A percentile compares a stretch with the other conserved stretches of the same genome.
phyloP scores from a whole-genome alignment of 805 yeast species.

The Cyberlindnera euphorbiae region DNA sequence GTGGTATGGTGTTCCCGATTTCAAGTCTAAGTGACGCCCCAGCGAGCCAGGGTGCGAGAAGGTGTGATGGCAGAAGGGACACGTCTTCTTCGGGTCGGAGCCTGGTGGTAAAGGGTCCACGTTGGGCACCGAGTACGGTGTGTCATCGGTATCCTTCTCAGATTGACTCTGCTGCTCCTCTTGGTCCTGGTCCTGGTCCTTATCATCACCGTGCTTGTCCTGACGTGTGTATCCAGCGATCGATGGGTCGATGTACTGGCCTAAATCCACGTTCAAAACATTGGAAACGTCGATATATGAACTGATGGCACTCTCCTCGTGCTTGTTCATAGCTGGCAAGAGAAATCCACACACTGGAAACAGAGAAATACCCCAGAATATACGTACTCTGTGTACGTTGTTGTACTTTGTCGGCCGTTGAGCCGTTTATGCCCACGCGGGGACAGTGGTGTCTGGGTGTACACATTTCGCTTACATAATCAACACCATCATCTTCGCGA shows the following conservation, averaged over 20 bases:
- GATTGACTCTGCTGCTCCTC: not conserved
- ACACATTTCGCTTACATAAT: too few relatives aligned
- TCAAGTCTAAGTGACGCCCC: constrained; percentile 54
- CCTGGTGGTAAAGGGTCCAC: constrained; percentile 29
- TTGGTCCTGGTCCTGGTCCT: not conserved
- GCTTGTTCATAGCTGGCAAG: constrained; percentile 1
- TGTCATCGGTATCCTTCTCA: too few relatives aligned
- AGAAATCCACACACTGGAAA: too few relatives aligned
- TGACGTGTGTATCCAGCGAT: constrained; percentile 3
- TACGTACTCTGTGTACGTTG: too few relatives aligned
- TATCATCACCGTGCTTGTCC: not conserved
- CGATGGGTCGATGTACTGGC: constrained; percentile 8
- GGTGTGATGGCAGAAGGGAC: constrained; percentile 48
- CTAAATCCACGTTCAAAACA: constrained; percentile 5
- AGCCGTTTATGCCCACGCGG: too few relatives aligned
- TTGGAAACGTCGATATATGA: constrained; percentile 7
- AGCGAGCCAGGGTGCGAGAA: constrained; percentile 56
- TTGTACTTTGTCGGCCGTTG: too few relatives aligned
- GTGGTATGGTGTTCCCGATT: constrained; percentile 48
- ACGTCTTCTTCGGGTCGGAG: constrained; percentile 31
- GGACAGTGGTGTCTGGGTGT: too few relatives aligned
- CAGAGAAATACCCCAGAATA: too few relatives aligned
- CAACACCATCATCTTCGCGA: too few relatives aligned
- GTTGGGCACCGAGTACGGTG: too few relatives aligned
- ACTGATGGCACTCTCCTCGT: constrained; percentile 4